A percentile compares a stretch with the other conserved stretches of the same genome.
Conservation (phyloP, 1,139 yeast genomes). For the Scheffersomyces stambukii region DNA sequence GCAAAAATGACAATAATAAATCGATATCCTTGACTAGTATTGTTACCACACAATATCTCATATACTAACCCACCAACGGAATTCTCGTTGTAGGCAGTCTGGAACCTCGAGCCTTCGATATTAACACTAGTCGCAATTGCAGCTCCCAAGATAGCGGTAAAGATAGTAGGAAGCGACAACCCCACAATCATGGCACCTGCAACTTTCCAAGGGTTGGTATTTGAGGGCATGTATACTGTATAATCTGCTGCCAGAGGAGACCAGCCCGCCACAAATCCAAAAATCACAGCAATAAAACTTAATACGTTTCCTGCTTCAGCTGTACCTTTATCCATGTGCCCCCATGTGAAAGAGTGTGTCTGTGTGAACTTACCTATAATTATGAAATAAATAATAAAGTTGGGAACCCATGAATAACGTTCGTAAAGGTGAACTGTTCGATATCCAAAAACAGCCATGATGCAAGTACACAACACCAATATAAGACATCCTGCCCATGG, state of each 20-base stretch:
- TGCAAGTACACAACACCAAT: conserved; percentile 22
- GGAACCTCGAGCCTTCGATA: conserved; percentile 14
- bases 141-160: conserved; percentile 26
- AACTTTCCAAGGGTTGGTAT: conserved; percentile 22
- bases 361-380: conserved; percentile 23
- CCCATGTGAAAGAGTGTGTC: conserved; percentile 20
- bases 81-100: conserved; percentile 16
- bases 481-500: conserved; percentile 33
- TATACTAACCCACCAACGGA: conserved; percentile 29
- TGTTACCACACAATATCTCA: conserved; percentile 23
- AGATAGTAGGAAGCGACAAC: conserved; percentile 22
- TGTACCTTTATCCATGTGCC: conserved; percentile 33
- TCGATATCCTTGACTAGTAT: conserved; percentile 27
- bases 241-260: conserved; percentile 28
- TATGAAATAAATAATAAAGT: conserved; percentile 21
- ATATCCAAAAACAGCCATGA: conserved; percentile 26
- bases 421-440: conserved; percentile 26
- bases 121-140: conserved; percentile 20
- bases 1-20: conserved; percentile 28
- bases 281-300: conserved; percentile 21
- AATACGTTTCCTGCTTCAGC: conserved; percentile 33
- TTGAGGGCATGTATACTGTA: conserved; percentile 24
- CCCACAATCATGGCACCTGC: conserved; percentile 24
- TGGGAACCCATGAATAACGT: conserved; percentile 27
- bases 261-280: conserved; percentile 32